phyloP scores from a whole-genome alignment of 129 eudicot genomes.

The Arctium lappa region DNA sequence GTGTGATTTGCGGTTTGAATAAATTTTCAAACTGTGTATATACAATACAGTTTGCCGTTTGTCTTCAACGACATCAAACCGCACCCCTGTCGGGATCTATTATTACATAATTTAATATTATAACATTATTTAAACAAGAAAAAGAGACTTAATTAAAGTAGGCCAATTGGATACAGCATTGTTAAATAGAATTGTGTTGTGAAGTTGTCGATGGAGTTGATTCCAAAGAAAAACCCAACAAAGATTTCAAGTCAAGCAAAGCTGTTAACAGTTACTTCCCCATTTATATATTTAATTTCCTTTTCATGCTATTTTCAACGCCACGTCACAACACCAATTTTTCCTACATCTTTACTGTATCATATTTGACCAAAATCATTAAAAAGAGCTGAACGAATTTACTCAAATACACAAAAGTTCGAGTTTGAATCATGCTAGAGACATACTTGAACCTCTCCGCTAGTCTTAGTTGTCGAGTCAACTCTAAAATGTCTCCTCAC shows the following conservation, averaged over 20 bases:
- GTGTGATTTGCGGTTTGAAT: no score
- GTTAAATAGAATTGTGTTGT: constrained; percentile 1
- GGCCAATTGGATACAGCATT: background rate
- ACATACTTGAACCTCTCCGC: background rate
- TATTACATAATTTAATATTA: background rate
- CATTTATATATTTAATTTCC: background rate
- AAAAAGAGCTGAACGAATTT: no score
- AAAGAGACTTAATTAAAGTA: background rate
- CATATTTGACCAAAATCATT: no score
- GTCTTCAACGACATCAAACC: background rate
- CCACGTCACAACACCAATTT: background rate
- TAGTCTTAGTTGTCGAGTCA: no score
- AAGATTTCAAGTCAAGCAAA: constrained; percentile 22
- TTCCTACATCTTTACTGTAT: background rate
- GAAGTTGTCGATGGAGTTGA: constrained; percentile 19
- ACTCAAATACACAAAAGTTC: background rate
- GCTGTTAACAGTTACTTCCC: constrained; percentile 17
- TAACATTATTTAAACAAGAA: background rate
- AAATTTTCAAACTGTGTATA: no score
- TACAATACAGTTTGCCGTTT: background rate
- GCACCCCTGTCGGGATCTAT: background rate
- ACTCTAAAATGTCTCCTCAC: no score
- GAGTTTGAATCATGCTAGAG: no score
- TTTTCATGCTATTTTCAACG: background rate
- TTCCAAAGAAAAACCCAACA: constrained; percentile 26